Conservation (phyloP, 257 asterid species). For the Solanum chilense region DNA sequence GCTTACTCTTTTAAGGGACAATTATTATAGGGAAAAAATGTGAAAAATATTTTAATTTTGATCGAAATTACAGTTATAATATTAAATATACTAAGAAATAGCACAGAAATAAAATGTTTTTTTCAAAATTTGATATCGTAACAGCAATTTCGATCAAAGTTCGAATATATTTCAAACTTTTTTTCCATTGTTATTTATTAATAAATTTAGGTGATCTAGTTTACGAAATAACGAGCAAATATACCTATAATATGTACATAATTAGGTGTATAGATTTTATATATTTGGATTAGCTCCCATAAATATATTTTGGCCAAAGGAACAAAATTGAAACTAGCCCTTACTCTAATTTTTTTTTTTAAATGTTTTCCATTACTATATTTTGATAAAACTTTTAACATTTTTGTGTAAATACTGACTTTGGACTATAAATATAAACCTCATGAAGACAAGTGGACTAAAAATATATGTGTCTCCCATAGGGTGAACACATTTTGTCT, state of each 20-base stretch:
- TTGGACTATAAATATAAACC: neutral
- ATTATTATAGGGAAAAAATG: no score
- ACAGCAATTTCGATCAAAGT: no score
- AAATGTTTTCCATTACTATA: neutral
- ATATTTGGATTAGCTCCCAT: neutral
- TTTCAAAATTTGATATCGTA: no score
- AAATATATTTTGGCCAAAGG: neutral
- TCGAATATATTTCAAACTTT: no score
- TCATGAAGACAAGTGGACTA: neutral
- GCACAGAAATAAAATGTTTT: accelerated
- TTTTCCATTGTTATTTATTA: no score
- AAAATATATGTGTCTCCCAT: slow-evolving; percentile 7
- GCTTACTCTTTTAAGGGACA: neutral
- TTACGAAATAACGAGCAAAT: neutral
- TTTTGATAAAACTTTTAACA: neutral
- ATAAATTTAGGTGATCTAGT: no score
- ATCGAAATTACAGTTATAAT: no score
- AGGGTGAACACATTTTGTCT: slow-evolving; percentile 4
- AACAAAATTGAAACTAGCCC: neutral
- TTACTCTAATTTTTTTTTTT: no score
- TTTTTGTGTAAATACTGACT: neutral
- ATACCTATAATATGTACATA: no score
- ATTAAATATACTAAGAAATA: no score
- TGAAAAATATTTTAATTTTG: no score
- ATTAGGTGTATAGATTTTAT: neutral